These are phyloP conservation scores for Aspergillus chevalieri DNA, from an alignment of 2,329 filamentous ascomycete genomes.

Conservation along the genomic window DNA sequence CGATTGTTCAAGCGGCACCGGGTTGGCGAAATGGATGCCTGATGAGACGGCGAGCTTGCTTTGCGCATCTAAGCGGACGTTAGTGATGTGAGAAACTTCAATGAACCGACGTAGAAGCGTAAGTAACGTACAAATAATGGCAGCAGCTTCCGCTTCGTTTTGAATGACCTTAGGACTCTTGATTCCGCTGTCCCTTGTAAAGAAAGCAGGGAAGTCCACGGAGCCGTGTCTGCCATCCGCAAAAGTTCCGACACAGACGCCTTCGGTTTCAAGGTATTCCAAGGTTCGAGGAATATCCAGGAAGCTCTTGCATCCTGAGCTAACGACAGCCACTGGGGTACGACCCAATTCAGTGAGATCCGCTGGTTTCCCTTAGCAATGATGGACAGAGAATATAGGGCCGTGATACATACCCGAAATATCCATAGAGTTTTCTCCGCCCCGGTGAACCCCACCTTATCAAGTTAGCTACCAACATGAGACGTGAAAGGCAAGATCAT, in stretches of 20 bases:
- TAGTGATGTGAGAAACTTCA: background rate
- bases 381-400: background rate
- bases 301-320: constrained; percentile 92
- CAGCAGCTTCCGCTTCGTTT: constrained; percentile 74
- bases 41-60: constrained; percentile 65
- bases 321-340: constrained; percentile 80
- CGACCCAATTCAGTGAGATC: constrained; percentile 90
- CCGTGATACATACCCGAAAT: constrained; percentile 55
- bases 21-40: constrained; percentile 83
- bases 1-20: constrained; percentile 64
- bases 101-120: background rate
- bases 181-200: constrained; percentile 77
- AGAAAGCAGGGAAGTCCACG: constrained; percentile 89
- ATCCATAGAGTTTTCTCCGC: constrained; percentile 80
- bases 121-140: constrained; percentile 62
- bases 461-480: constrained; percentile 9
- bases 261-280: constrained; percentile 67
- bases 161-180: constrained; percentile 70
- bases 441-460: constrained; percentile 76
- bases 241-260: constrained; percentile 81
- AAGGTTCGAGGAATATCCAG: constrained; percentile 85
- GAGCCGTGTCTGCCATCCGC: constrained; percentile 66
- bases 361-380: constrained; percentile 41
- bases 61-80: constrained; percentile 56
- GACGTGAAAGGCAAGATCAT: constrained; percentile 3